Base-by-base conservation (phyloP, 768 basidiomycete genomes). In the Phallus indusiatus region DNA sequence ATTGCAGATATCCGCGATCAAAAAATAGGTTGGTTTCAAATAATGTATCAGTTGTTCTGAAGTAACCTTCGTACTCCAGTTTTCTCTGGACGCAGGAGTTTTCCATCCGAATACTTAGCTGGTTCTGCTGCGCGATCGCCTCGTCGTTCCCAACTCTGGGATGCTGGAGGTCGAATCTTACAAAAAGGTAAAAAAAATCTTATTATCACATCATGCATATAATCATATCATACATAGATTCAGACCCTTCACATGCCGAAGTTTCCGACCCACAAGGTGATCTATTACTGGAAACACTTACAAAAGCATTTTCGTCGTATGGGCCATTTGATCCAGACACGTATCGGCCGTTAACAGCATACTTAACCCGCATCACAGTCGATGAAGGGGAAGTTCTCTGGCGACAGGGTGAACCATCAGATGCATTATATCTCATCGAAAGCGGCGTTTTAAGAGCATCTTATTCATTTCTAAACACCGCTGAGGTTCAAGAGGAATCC, bases 381-480 rank as follows among this genome's bases (percentile, higher is more conserved):
- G 73, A 82, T 0, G 76, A 78, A 5, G 87, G 83, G 0, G 68
- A 75, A 33, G 76, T 84, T 0, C 76, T 97, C 0, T 98, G 91
- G 90, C 75, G 71, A 10, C 86, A 86, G 56, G 83, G 77, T n/a
- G 91, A 94, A 54, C 67, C 70, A 0, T 78, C 94, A 0, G 87
- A 93, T 66, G 92, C 88, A 5, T 71, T 97, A 24, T 97, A 94
- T 73, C 78, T 98, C 65, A 84, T 99, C 64, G 86, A 96, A 65
- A 80, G 84, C 0, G 95, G 95, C 8, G 81, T 92, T 34, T 76
- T 99, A 34, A 78, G 89, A 10, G 95, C 94, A 0, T 79, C 79
- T 18, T 98, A 97, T 71, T 37, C 71, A 75, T 49, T 94, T 93
- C 67, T 83, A n/a, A n/a, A n/a, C 82, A 1, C 83, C 83, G 53